These are phyloP conservation scores for Pseudozyma thailandica DNA, from an alignment of 1,284 basidiomycete species.

Conservation along the genomic window DNA sequence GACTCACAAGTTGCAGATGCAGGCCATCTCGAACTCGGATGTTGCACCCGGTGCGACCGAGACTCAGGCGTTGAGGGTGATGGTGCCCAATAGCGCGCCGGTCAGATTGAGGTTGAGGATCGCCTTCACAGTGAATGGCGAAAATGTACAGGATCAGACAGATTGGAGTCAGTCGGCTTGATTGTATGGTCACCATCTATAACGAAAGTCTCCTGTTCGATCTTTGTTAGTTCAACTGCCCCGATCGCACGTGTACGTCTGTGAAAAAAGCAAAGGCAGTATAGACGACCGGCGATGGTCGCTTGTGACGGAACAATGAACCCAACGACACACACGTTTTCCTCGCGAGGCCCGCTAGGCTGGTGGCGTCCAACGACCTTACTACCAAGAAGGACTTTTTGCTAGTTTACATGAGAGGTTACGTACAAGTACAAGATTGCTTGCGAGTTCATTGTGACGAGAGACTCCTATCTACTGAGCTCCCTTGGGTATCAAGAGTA, in stretches of 20 bases:
- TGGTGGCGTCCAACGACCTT: background rate
- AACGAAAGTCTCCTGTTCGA: no score
- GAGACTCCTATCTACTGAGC: background rate
- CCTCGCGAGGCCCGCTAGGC: no score
- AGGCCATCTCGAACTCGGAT: conserved; percentile 89
- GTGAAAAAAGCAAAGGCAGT: no score
- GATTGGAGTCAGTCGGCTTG: conserved; percentile 73
- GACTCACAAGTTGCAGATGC: conserved; percentile 97
- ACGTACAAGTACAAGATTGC: conserved; percentile 1
- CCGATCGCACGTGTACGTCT: no score
- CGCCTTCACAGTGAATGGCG: conserved; percentile 75
- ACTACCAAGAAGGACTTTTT: no score
- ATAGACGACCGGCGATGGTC: no score
- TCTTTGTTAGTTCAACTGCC: no score
- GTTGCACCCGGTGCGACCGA: conserved; percentile 82
- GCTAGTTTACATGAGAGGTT: background rate
- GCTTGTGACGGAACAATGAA: no score
- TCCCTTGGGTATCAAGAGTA: conserved; percentile 12
- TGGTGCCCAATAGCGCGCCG: conserved; percentile 83
- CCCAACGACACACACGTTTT: no score
- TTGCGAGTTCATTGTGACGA: no score
- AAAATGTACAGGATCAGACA: conserved; percentile 86
- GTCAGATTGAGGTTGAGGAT: conserved; percentile 87
- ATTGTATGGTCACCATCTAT: no score
- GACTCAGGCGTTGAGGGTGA: conserved; percentile 93